Evolutionary conservation across 805 yeast genomes (phyloP).

Genomic region (Candida michaelii): DNA sequence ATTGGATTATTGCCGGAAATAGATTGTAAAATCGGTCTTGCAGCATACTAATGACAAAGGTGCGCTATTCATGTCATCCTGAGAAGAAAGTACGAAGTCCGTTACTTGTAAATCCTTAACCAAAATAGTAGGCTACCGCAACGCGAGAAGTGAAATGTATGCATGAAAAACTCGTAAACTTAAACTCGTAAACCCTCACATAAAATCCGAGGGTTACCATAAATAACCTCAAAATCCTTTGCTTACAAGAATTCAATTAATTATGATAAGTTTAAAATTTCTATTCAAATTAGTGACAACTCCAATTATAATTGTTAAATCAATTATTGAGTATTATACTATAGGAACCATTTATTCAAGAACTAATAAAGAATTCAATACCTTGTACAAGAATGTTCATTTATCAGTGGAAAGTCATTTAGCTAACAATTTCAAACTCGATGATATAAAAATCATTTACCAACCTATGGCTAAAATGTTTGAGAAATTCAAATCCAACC

Average conservation of each 20-base stretch:
- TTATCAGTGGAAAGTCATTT: constrained; percentile 27
- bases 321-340: constrained; percentile 29
- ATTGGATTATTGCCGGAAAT: too few species aligned
- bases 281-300: constrained; percentile 20
- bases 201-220: background rate
- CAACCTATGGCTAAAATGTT: constrained; percentile 22
- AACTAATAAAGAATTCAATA: constrained; percentile 28
- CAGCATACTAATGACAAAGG: too few species aligned
- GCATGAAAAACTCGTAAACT: background rate
- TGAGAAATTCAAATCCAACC: constrained; percentile 9
- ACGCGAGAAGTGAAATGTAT: background rate
- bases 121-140: too few species aligned
- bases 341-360: constrained; percentile 30
- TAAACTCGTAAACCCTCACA: background rate
- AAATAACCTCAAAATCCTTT: background rate
- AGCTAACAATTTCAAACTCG: constrained; percentile 21
- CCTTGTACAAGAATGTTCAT: constrained; percentile 29
- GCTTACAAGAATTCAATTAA: background rate
- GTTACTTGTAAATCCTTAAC: too few species aligned
- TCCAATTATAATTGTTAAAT: constrained; percentile 22
- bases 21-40: too few species aligned
- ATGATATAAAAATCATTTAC: constrained; percentile 23
- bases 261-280: constrained; percentile 17
- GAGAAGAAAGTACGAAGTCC: too few species aligned
- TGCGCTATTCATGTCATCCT: too few species aligned